phyloP scores from a whole-genome alignment of 352 stramenopile genomes.

The Peronospora belbahrii region DNA sequence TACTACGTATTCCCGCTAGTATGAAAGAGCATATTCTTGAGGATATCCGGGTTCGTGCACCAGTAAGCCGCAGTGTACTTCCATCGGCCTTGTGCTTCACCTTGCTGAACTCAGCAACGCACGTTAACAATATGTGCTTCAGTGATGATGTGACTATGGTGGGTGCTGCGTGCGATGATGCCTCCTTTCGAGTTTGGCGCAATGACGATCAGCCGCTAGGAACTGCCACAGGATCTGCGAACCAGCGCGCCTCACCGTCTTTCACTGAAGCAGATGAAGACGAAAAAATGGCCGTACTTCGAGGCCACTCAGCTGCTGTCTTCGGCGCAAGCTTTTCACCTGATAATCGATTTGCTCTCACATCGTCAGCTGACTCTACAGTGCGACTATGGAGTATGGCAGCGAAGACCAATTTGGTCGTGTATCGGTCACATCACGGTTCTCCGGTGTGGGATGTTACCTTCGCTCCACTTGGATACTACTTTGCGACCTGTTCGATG shows the following conservation, averaged over 20 bases:
- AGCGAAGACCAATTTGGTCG: constrained; percentile 65
- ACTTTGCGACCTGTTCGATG: constrained; percentile 92
- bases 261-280: constrained; percentile 52
- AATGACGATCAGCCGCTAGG: constrained; percentile 73
- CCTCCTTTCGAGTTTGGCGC: constrained; percentile 73
- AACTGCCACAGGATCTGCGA: constrained; percentile 50
- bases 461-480: constrained; percentile 89
- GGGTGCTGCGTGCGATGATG: constrained; percentile 60
- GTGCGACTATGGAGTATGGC: constrained; percentile 83
- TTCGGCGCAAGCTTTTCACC: constrained; percentile 80
- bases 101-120: constrained; percentile 63
- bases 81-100: constrained; percentile 75
- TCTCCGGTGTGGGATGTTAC: constrained; percentile 89
- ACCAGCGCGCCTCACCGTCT: constrained; percentile 36
- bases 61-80: constrained; percentile 41
- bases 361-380: constrained; percentile 69
- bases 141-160: constrained; percentile 74
- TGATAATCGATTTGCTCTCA: constrained; percentile 80
- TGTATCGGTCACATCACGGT: constrained; percentile 66
- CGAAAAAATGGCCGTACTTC: constrained; percentile 59
- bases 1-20: constrained; percentile 53
- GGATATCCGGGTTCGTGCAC: constrained; percentile 45
- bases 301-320: constrained; percentile 76
- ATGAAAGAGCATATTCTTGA: constrained; percentile 67
- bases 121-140: constrained; percentile 81